phyloP scores from a whole-genome alignment of 495 filamentous ascomycete species.

The Penicillium chermesinum region DNA sequence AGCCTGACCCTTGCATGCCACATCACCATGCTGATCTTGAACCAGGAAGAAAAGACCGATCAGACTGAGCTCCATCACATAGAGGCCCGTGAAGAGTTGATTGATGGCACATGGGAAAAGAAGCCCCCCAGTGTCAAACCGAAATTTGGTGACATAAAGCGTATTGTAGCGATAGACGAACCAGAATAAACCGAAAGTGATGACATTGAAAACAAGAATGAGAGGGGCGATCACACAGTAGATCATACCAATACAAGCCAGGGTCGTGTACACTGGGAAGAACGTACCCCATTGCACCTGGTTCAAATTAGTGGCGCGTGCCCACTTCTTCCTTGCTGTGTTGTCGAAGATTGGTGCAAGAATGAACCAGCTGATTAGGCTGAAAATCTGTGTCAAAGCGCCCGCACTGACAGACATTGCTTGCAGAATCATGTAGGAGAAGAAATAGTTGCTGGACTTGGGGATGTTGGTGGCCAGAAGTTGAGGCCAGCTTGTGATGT shows the following conservation, averaged over 20 bases:
- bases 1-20: constrained; percentile 71
- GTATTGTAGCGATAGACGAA: constrained; percentile 95
- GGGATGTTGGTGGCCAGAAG: constrained; percentile 81
- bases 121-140: constrained; percentile 86
- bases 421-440: constrained; percentile 96
- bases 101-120: constrained; percentile 93
- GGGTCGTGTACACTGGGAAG: constrained; percentile 93
- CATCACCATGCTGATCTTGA: constrained; percentile 50
- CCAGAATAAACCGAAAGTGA: constrained; percentile 94
- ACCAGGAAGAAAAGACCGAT: constrained; percentile 90
- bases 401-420: constrained; percentile 86
- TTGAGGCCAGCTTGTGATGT: constrained; percentile 57
- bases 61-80: constrained; percentile 89
- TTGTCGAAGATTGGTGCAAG: constrained; percentile 72
- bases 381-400: constrained; percentile 78
- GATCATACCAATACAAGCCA: constrained; percentile 88
- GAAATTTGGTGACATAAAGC: constrained; percentile 89
- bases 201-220: constrained; percentile 87
- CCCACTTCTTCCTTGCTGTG: constrained; percentile 87
- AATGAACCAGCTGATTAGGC: constrained; percentile 74
- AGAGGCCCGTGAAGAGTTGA: constrained; percentile 90
- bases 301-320: constrained; percentile 71
- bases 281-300: constrained; percentile 86
- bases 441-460: constrained; percentile 92
- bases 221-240: constrained; percentile 88